Percentiles rank a stretch among this genome's conserved stretches.
Evolutionary conservation across 176 grass and related monocot species (phyloP).

Genomic region (Carex pumila): DNA sequence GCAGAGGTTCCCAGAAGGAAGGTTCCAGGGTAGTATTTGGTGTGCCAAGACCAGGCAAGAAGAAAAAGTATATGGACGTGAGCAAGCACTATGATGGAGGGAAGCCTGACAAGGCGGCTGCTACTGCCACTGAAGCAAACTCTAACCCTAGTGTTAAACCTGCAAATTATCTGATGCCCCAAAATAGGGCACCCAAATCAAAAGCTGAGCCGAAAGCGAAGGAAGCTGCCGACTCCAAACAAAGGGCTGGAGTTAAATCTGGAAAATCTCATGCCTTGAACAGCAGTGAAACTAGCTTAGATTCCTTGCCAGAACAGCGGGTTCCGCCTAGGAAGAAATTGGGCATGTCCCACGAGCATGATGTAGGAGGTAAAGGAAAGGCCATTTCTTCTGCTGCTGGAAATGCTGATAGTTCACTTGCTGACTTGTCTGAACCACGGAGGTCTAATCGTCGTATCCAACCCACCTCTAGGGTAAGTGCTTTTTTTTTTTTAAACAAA

Average conservation of each 20-base stretch:
- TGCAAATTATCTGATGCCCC: constrained; percentile 51
- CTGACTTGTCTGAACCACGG: constrained; percentile 60
- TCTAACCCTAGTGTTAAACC: constrained; percentile 27
- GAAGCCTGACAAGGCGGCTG: constrained; percentile 45
- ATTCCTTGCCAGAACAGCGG: constrained; percentile 10
- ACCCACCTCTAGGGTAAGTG: constrained; percentile 80
- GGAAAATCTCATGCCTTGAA: constrained; percentile 36
- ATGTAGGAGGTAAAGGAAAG: constrained; percentile 29
- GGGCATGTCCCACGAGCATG: background rate
- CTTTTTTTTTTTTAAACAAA: background rate
- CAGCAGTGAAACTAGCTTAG: constrained; percentile 25
- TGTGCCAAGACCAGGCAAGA: constrained; percentile 97
- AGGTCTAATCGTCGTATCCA: constrained; percentile 91
- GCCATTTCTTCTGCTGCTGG: constrained; percentile 26
- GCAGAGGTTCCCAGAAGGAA: constrained; percentile 77
- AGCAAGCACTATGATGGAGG: constrained; percentile 85
- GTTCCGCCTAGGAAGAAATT: constrained; percentile 19
- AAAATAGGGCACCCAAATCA: constrained; percentile 32
- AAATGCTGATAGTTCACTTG: constrained; percentile 32
- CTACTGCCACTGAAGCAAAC: constrained; percentile 16
- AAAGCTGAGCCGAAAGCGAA: constrained; percentile 59
- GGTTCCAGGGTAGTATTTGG: constrained; percentile 86
- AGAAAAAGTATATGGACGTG: constrained; percentile 97
- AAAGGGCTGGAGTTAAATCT: constrained; percentile 44
- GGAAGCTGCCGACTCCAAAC: constrained; percentile 37